Percentiles rank a stretch among this genome's conserved stretches.
phyloP scores from a whole-genome alignment of 2,329 filamentous ascomycete genomes.

The Ascochyta rabiei region DNA sequence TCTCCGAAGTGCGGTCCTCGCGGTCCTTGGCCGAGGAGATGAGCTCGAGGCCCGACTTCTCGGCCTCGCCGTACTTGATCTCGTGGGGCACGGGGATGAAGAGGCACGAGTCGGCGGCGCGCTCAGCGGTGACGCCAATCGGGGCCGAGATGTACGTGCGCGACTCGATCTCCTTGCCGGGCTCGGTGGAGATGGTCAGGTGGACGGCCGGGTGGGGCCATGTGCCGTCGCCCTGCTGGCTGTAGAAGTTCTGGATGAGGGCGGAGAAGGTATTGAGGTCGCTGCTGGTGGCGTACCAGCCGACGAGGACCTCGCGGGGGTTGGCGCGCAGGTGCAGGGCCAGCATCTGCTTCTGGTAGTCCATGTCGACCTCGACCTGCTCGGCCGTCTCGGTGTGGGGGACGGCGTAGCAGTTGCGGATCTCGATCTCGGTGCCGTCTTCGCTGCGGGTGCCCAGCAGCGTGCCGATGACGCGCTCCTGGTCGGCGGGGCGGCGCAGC shows the following conservation, averaged over 20 bases:
- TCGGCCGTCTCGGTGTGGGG: slow-evolving; percentile 98
- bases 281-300: slow-evolving; percentile 97
- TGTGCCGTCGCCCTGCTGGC: slow-evolving; percentile 93
- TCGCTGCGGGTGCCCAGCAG: slow-evolving; percentile 91
- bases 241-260: slow-evolving; percentile 99
- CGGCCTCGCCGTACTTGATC: slow-evolving; percentile 83
- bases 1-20: slow-evolving; percentile 73
- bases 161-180: slow-evolving; percentile 86
- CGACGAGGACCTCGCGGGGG: slow-evolving; percentile 90
- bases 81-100: slow-evolving; percentile 98
- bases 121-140: slow-evolving; percentile 92
- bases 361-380: slow-evolving; percentile 99
- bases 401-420: slow-evolving; percentile 95
- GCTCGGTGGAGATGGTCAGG: slow-evolving; percentile 88
- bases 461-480: slow-evolving; percentile 95
- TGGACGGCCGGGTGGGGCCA: slow-evolving; percentile 98
- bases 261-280: slow-evolving; percentile 99
- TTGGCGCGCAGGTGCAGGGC: slow-evolving; percentile 91
- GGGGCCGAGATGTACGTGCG: slow-evolving; percentile 94
- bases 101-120: slow-evolving; percentile 92
- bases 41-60: slow-evolving; percentile 79
- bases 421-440: slow-evolving; percentile 95
- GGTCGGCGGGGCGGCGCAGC: slow-evolving; percentile 86
- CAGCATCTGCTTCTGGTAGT: slow-evolving; percentile 99
- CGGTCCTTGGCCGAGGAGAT: slow-evolving; percentile 81